Base-by-base conservation (phyloP, 2,329 filamentous ascomycete genomes). In the Colletotrichum graminicola region DNA sequence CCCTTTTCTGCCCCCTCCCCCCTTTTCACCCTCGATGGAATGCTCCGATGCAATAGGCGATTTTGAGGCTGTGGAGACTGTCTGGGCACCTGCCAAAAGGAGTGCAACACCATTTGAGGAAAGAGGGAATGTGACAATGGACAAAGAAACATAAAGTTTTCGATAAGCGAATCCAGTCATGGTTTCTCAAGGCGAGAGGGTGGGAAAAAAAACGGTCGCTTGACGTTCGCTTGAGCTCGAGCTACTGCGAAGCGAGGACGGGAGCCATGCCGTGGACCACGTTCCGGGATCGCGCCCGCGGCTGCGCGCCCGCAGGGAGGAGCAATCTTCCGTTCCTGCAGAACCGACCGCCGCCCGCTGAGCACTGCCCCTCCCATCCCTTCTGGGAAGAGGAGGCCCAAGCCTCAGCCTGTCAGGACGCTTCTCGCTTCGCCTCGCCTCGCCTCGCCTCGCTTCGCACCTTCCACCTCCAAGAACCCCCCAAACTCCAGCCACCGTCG, bases 211-310 rank as follows among this genome's bases (percentile, higher is more conserved):
- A 62, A 68, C 54, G 68, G 62, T 71, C 71, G 73, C 67, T 74
- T 76, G 73, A 73, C 74, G 75, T 80, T 81, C 78, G 79, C 78
- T 81, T 81, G 77, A 75, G 74, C 73, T 74, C 74, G 74, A 78
- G 77, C 78, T 80, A 79, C 77, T 76, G 75, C 74, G 77, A 80
- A 80, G 79, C 78, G 78, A 82, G 75, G 69, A 75, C 70, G 75
- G 67, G 72, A 73, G 73, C 73, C 66, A 57, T 66, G 70, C 72
- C 67, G 68, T 67, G 73, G 55, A 65, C 52, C 61, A 62, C 54
- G 70, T 65, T 56, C 66, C 66, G 62, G 66, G 66, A 72, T 72
- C 60, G 64, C 54, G 55, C 63, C 61, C 36, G 39, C 66, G 66
- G 52, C 66, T 55, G 57, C 47, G 49, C 60, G 41, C 47, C 67